Evolutionary conservation across 148 eudicot genomes (phyloP).

Genomic region (Camellia japonica): DNA sequence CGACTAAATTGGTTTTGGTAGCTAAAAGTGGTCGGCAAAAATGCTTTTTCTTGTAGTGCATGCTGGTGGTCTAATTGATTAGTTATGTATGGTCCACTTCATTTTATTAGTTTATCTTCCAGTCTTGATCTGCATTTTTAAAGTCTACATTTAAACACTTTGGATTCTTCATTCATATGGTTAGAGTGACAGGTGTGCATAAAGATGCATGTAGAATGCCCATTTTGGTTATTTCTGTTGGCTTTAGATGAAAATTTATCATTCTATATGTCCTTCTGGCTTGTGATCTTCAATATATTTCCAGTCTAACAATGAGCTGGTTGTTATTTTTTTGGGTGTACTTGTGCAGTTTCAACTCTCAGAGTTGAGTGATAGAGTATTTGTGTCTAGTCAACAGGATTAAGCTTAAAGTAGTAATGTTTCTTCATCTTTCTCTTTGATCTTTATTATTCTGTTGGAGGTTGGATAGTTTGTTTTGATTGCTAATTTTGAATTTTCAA

Average conservation of each 20-base stretch:
- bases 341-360: too few relatives aligned
- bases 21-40: too few relatives aligned
- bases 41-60: too few relatives aligned
- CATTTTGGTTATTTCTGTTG: too few relatives aligned
- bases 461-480: neutral
- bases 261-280: neutral
- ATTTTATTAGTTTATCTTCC: neutral
- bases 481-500: neutral
- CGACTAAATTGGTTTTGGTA: too few relatives aligned
- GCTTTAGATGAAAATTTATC: neutral
- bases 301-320: neutral
- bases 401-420: neutral
- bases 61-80: neutral
- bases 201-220: too few relatives aligned
- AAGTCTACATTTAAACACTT: too few relatives aligned
- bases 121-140: neutral
- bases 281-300: neutral
- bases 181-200: neutral
- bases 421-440: neutral
- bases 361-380: neutral
- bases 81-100: neutral
- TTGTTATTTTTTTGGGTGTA: too few relatives aligned
- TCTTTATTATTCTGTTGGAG: neutral
- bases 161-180: neutral
- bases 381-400: neutral